phyloP scores from a whole-genome alignment of 2,329 filamentous ascomycete genomes.

The Cadophora sp. region DNA sequence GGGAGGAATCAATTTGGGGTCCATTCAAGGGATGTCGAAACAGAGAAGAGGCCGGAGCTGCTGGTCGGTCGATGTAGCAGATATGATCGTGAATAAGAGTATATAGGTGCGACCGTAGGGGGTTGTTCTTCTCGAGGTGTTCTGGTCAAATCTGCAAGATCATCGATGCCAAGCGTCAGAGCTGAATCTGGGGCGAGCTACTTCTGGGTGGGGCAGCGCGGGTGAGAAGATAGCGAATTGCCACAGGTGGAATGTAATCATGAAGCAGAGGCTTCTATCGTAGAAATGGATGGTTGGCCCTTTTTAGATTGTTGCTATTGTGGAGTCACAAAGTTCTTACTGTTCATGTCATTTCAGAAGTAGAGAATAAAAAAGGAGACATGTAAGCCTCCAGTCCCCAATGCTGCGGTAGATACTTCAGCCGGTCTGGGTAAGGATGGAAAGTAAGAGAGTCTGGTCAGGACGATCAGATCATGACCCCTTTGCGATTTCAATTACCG shows the following conservation, averaged over 20 bases:
- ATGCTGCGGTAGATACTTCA: conserved; percentile 11
- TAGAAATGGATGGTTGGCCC: neutral
- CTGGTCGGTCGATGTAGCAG: neutral
- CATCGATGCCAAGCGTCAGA: conserved; percentile 14
- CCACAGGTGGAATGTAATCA: neutral
- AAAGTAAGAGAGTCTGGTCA: neutral
- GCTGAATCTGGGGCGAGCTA: conserved; percentile 20
- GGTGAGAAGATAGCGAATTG: conserved; percentile 2
- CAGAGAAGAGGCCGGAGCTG: neutral
- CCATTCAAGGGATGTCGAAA: conserved; percentile 36
- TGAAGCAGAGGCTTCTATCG: neutral
- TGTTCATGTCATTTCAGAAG: neutral
- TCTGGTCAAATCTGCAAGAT: conserved; percentile 13
- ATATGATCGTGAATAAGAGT: neutral
- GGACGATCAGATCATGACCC: neutral
- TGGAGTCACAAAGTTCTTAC: neutral
- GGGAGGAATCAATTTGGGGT: conserved; percentile 38
- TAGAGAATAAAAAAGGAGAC: neutral
- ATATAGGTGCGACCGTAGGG: neutral
- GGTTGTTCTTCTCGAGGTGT: neutral
- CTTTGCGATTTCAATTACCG: too few relatives aligned
- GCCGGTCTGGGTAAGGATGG: neutral
- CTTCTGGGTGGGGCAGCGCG: neutral
- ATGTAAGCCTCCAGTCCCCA: neutral
- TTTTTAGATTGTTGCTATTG: neutral